Percentiles rank a stretch among this genome's conserved stretches.
Conservation (phyloP, 345 rosid species). For the Geranium brycei region DNA sequence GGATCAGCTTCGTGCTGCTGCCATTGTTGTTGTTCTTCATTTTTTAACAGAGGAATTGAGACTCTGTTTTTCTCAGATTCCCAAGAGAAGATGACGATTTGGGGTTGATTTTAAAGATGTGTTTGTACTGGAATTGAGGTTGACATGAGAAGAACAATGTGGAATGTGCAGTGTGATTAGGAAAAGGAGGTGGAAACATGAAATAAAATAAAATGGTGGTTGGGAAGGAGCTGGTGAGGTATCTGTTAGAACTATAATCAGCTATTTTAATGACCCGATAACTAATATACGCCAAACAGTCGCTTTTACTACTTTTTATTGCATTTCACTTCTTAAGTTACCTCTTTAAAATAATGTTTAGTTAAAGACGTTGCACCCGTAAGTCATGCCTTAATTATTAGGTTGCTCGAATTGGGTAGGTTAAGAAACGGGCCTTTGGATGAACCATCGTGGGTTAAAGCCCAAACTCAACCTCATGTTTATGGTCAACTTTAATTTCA, state of each 20-base stretch:
- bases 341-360: conserved; percentile 7
- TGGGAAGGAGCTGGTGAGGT: conserved; percentile 29
- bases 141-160: too few species aligned
- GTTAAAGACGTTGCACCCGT: too few species aligned
- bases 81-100: not conserved
- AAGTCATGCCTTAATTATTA: not conserved
- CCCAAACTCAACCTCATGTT: too few species aligned
- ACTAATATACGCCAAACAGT: conserved; percentile 10
- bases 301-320: conserved; percentile 10
- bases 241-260: not conserved
- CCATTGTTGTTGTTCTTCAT: conserved; percentile 46
- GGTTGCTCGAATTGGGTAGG: too few species aligned
- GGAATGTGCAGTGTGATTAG: not conserved
- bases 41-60: not conserved
- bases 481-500: too few species aligned
- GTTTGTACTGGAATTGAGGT: conserved; percentile 9
- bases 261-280: conserved; percentile 34
- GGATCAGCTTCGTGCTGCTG: conserved; percentile 83
- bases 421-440: too few species aligned
- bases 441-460: too few species aligned
- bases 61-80: not conserved
- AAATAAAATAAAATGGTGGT: conserved; percentile 12
- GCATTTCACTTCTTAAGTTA: conserved; percentile 24
- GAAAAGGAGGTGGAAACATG: conserved; percentile 8
- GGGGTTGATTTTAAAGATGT: conserved; percentile 19